Percentiles rank a stretch among this genome's conserved stretches.
These are phyloP conservation scores for Zygosaccharomyces pseudobailii DNA, from an alignment of 1,139 yeast genomes.

Conservation along the genomic window DNA sequence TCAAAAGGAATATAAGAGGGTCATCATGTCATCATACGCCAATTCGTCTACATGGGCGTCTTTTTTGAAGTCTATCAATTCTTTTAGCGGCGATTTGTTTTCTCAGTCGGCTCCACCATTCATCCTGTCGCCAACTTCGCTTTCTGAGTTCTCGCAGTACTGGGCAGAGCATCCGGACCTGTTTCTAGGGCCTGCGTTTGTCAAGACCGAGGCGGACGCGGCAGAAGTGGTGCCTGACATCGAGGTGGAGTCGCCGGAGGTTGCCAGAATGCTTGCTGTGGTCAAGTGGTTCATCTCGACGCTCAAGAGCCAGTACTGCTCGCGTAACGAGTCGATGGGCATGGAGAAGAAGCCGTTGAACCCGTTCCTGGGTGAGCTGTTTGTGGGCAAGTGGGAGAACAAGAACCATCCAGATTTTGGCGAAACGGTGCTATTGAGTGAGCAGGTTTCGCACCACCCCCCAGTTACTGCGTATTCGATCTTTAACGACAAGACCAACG, in stretches of 20 bases:
- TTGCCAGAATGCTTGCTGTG: conserved; percentile 64
- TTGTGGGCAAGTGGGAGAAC: conserved; percentile 80
- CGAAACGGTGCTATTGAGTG: conserved; percentile 71
- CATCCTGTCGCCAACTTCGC: conserved; percentile 83
- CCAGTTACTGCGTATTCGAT: conserved; percentile 88
- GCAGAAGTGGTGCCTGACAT: conserved; percentile 28
- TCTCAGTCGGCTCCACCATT: conserved; percentile 98
- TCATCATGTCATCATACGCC: conserved; percentile 30
- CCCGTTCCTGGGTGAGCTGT: conserved; percentile 90
- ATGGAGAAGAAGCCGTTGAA: conserved; percentile 93
- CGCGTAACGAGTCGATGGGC: conserved; percentile 86
- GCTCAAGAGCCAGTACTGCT: conserved; percentile 86
- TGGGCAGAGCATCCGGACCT: conserved; percentile 91
- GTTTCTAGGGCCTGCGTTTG: conserved; percentile 62
- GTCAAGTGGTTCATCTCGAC: conserved; percentile 90
- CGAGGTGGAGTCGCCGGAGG: conserved; percentile 37
- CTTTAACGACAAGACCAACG: conserved; percentile 63
- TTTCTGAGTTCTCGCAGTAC: conserved; percentile 86
- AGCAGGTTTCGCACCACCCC: conserved; percentile 95
- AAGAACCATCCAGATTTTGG: conserved; percentile 48
- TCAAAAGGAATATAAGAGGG: neutral
- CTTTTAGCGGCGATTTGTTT: conserved; percentile 91
- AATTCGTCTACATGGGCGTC: conserved; percentile 59
- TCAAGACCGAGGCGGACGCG: conserved; percentile 32
- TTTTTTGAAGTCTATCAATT: conserved; percentile 84